Conservation (phyloP, 768 basidiomycete genomes). For the Leccinum pellstonianum region DNA sequence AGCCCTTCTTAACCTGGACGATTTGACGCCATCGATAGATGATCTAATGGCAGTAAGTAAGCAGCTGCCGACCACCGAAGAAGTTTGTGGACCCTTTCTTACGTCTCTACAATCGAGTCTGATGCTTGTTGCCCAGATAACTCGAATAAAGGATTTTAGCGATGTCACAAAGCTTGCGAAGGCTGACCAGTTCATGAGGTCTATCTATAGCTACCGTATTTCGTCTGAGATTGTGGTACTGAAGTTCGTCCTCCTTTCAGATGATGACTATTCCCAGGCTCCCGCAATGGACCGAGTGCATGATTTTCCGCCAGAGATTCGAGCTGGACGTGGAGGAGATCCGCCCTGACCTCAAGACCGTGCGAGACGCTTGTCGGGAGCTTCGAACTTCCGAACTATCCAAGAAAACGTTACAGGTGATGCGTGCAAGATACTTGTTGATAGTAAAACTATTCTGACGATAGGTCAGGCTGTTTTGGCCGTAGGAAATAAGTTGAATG, state of each 20-base stretch:
- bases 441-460: neutral
- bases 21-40: conserved; percentile 64
- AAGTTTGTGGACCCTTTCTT: conserved; percentile 41
- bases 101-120: neutral
- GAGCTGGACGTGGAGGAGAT: conserved; percentile 84
- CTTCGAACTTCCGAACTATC: conserved; percentile 57
- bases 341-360: conserved; percentile 72
- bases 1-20: conserved; percentile 74
- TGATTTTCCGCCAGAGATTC: conserved; percentile 80
- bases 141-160: conserved; percentile 64
- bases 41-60: conserved; percentile 72
- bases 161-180: conserved; percentile 74
- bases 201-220: conserved; percentile 19
- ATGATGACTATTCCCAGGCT: conserved; percentile 79
- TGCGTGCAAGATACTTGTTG: neutral
- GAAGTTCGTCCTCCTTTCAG: conserved; percentile 36
- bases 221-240: conserved; percentile 1
- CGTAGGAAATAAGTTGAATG: conserved; percentile 83
- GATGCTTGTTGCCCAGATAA: conserved; percentile 40
- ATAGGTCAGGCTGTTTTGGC: conserved; percentile 58
- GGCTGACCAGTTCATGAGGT: conserved; percentile 83
- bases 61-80: conserved; percentile 79
- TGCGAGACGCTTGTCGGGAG: conserved; percentile 73
- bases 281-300: conserved; percentile 69
- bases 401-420: conserved; percentile 66